Percentiles rank a stretch among this genome's conserved stretches.
Conservation (phyloP, 768 basidiomycete genomes). For the Pleurotus ostreatus region DNA sequence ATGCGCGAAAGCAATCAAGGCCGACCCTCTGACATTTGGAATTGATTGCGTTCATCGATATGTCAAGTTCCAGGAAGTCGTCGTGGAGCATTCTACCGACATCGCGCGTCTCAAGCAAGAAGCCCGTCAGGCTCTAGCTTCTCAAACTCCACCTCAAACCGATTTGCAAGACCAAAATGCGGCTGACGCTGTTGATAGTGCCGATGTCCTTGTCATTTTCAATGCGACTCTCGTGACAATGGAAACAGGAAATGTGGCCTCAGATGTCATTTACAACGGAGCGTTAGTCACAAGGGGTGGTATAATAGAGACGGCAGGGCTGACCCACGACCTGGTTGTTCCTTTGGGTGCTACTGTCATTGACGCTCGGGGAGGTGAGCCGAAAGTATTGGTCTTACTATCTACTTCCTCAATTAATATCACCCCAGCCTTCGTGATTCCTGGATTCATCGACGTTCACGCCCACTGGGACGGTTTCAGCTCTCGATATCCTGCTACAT, state of each 20-base stretch:
- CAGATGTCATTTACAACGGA: slow-evolving; percentile 51
- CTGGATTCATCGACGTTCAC: slow-evolving; percentile 75
- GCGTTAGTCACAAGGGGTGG: slow-evolving; percentile 53
- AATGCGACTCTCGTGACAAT: slow-evolving; percentile 74
- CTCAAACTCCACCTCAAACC: neutral
- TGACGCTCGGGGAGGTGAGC: slow-evolving; percentile 59
- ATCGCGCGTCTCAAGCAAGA: slow-evolving; percentile 54
- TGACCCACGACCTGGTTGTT: slow-evolving; percentile 24
- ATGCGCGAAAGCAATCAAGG: slow-evolving; percentile 45
- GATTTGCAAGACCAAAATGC: neutral
- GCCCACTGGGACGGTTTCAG: slow-evolving; percentile 66
- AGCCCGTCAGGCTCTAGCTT: slow-evolving; percentile 25
- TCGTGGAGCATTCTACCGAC: slow-evolving; percentile 59
- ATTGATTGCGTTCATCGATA: slow-evolving; percentile 56
- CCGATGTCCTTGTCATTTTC: slow-evolving; percentile 51
- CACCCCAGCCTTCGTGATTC: slow-evolving; percentile 53
- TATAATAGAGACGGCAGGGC: slow-evolving; percentile 48
- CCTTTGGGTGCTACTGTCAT: slow-evolving; percentile 41
- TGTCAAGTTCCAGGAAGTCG: slow-evolving; percentile 54
- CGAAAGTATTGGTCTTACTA: neutral
- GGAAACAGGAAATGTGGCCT: slow-evolving; percentile 44
- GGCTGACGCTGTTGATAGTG: slow-evolving; percentile 15
- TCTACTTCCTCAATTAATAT: neutral
- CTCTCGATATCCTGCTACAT: slow-evolving; percentile 53
- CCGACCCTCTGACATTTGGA: slow-evolving; percentile 54